Conservation (phyloP, 148 eudicot species). For the Camellia japonica region DNA sequence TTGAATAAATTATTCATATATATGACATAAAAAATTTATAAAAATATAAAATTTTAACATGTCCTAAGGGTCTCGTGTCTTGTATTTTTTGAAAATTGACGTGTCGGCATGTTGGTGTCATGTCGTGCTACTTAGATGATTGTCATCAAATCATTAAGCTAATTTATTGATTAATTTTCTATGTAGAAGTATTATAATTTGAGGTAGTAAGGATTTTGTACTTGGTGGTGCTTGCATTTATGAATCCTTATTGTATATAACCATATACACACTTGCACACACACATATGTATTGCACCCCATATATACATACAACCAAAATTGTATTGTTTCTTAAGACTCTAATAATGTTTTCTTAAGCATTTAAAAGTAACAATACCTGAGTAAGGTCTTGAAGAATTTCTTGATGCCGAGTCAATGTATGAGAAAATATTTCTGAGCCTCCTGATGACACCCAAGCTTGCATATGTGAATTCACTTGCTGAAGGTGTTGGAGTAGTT, state of each 20-base stretch:
- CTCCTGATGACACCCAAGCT: conserved; percentile 96
- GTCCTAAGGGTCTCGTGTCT: no score
- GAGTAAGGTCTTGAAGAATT: conserved; percentile 93
- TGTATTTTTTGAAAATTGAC: no score
- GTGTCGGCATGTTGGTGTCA: no score
- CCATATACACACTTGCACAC: neutral
- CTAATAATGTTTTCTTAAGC: neutral
- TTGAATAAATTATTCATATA: no score
- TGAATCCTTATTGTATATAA: neutral
- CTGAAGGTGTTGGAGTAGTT: conserved; percentile 73
- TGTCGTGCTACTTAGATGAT: no score
- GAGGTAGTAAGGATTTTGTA: neutral
- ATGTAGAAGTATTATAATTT: neutral
- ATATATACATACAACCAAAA: neutral
- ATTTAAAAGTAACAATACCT: conserved; percentile 43
- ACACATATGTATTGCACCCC: neutral
- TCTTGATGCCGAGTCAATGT: conserved; percentile 96
- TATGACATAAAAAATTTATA: no score
- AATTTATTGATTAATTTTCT: neutral
- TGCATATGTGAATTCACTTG: conserved; percentile 87
- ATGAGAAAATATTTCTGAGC: conserved; percentile 95
- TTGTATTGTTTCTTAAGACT: neutral
- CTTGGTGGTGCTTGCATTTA: neutral
- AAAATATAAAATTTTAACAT: no score
- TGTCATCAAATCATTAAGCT: neutral